These are phyloP conservation scores for Stagonosporopsis chrysanthemi DNA, from an alignment of 2,329 filamentous ascomycete genomes.

Conservation along the genomic window DNA sequence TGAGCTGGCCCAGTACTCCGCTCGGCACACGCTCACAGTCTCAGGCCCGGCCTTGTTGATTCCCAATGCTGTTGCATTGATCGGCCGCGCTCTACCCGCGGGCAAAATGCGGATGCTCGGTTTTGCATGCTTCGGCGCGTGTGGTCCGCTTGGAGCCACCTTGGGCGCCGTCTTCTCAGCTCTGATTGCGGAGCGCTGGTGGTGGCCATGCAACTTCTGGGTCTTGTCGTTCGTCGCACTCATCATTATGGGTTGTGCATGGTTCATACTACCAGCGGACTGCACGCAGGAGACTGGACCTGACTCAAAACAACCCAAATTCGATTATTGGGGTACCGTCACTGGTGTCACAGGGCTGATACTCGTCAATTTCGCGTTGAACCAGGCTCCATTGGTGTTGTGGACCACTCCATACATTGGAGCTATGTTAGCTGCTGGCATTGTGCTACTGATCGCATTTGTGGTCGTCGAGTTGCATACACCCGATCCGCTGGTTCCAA, in stretches of 20 bases:
- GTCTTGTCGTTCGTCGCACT: neutral
- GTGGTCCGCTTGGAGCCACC: neutral
- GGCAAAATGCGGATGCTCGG: neutral
- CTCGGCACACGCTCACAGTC: neutral
- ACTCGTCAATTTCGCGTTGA: slow-evolving; percentile 2
- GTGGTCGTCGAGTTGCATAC: neutral
- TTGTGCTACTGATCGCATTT: neutral
- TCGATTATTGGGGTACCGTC: neutral
- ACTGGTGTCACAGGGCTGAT: slow-evolving; percentile 1
- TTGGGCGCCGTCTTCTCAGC: slow-evolving; percentile 1
- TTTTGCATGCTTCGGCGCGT: neutral
- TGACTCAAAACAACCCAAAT: neutral
- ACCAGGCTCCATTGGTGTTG: neutral
- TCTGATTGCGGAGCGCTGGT: neutral
- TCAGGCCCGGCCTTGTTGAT: neutral
- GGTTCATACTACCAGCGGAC: neutral
- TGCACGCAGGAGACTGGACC: neutral
- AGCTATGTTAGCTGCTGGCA: neutral
- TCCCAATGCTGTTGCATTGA: neutral
- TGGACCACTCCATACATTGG: neutral
- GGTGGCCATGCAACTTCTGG: slow-evolving; percentile 5
- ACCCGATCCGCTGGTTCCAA: neutral
- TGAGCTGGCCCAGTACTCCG: neutral
- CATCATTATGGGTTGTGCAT: neutral
- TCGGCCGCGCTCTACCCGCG: neutral